These are phyloP conservation scores for Cladophialophora yegresii DNA, from an alignment of 2,329 filamentous ascomycete species.

Conservation along the genomic window DNA sequence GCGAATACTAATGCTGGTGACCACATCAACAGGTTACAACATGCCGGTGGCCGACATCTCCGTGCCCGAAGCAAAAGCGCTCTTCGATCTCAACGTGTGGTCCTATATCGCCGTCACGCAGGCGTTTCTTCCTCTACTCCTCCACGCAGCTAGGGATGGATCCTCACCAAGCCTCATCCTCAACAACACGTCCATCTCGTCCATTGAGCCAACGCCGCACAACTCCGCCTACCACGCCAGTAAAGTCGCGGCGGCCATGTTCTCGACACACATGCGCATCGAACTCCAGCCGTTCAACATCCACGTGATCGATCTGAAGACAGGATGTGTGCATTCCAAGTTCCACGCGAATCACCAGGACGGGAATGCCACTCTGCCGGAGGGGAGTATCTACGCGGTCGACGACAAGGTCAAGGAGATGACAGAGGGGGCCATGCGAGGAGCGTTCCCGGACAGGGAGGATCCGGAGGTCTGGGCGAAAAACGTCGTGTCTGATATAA, in stretches of 20 bases:
- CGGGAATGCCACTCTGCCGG: slow-evolving; percentile 21
- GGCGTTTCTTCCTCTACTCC: slow-evolving; percentile 41
- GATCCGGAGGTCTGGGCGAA: slow-evolving; percentile 27
- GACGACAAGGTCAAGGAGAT: slow-evolving; percentile 11
- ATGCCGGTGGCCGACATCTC: slow-evolving; percentile 40
- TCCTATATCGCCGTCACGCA: slow-evolving; percentile 41
- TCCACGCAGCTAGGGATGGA: slow-evolving; percentile 30
- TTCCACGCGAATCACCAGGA: slow-evolving; percentile 32
- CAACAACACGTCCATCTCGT: slow-evolving; percentile 44
- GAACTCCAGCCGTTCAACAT: slow-evolving; percentile 41
- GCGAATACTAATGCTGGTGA: not conserved
- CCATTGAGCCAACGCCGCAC: slow-evolving; percentile 40
- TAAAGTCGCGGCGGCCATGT: slow-evolving; percentile 39
- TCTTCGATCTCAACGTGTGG: slow-evolving; percentile 45
- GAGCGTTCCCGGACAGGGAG: slow-evolving; percentile 27
- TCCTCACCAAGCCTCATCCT: slow-evolving; percentile 39
- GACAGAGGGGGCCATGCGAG: slow-evolving; percentile 30
- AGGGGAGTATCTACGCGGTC: slow-evolving; percentile 21
- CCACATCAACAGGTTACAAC: slow-evolving; percentile 20
- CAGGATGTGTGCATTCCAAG: slow-evolving; percentile 26
- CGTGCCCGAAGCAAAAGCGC: slow-evolving; percentile 39
- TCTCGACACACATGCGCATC: slow-evolving; percentile 40
- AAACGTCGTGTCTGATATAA: slow-evolving; percentile 23
- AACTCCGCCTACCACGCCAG: slow-evolving; percentile 41
- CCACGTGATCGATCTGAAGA: slow-evolving; percentile 39